Conservation (phyloP, 75 land plant species). For the Larix kaempferi region DNA sequence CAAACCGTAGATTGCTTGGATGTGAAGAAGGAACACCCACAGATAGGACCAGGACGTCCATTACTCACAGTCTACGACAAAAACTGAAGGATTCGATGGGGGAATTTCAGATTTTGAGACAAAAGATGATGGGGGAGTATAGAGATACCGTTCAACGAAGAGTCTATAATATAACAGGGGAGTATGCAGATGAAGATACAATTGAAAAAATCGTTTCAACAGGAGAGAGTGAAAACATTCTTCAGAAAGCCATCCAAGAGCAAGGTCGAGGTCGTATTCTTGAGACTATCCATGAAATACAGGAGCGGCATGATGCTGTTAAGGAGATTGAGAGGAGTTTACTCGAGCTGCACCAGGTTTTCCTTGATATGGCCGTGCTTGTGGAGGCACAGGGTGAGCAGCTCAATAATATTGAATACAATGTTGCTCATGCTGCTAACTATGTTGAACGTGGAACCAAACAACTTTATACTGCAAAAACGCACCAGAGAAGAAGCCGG, state of each 20-base stretch:
- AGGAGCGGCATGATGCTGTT: slow-evolving; percentile 76
- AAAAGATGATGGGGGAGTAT: slow-evolving; percentile 69
- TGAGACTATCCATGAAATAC: slow-evolving; percentile 80
- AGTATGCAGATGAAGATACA: slow-evolving; percentile 56
- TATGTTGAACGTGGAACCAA: slow-evolving; percentile 58
- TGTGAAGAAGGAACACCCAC: slow-evolving; percentile 62
- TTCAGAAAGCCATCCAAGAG: slow-evolving; percentile 71
- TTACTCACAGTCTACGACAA: slow-evolving; percentile 58
- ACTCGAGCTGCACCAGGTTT: slow-evolving; percentile 84
- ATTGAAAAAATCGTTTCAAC: slow-evolving; percentile 68
- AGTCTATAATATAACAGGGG: slow-evolving; percentile 79
- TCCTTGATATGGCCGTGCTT: slow-evolving; percentile 92
- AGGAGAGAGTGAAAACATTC: slow-evolving; percentile 63
- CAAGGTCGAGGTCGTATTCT: slow-evolving; percentile 72
- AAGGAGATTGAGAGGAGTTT: slow-evolving; percentile 83
- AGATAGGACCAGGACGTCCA: slow-evolving; percentile 62
- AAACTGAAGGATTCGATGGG: slow-evolving; percentile 82
- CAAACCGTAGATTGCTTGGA: slow-evolving; percentile 41
- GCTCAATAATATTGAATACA: slow-evolving; percentile 76
- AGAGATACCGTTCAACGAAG: slow-evolving; percentile 70
- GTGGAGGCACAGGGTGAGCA: slow-evolving; percentile 90
- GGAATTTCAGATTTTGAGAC: slow-evolving; percentile 72
- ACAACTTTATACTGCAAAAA: slow-evolving; percentile 56
- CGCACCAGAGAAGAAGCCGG: slow-evolving; percentile 57
- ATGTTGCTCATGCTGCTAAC: slow-evolving; percentile 52